Percentiles rank a stretch among this genome's conserved stretches.
Evolutionary conservation across 2,329 filamentous ascomycete species (phyloP).

Genomic region (Fusarium sp.): DNA sequence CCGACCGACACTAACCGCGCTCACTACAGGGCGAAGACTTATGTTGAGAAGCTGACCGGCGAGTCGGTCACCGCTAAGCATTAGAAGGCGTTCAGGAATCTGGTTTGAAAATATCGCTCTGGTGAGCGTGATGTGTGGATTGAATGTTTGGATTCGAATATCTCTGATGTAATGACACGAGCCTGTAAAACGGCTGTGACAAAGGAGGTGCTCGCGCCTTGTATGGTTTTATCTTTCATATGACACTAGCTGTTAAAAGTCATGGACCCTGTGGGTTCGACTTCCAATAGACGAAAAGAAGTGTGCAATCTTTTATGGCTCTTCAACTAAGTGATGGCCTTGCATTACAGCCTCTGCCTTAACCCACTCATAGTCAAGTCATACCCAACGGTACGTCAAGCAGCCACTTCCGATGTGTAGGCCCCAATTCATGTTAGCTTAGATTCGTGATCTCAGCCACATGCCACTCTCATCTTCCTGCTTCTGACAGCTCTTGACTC

Average conservation of each 20-base stretch:
- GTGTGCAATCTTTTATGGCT: constrained; percentile 1
- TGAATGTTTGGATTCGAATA: constrained; percentile 39
- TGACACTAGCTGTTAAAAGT: constrained; percentile 31
- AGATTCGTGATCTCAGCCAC: too few relatives aligned
- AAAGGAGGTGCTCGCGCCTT: constrained; percentile 25
- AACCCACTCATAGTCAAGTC: too few relatives aligned
- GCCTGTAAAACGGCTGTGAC: constrained; percentile 11
- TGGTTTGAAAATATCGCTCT: constrained; percentile 36
- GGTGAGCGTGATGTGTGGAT: constrained; percentile 36
- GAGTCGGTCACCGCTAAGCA: constrained; percentile 76
- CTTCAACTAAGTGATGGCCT: not conserved
- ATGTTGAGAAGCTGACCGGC: constrained; percentile 75
- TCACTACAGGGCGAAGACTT: constrained; percentile 71
- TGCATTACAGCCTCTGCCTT: not conserved
- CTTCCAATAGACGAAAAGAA: constrained; percentile 41
- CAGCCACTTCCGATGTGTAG: too few relatives aligned
- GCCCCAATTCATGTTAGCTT: too few relatives aligned
- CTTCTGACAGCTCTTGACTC: not conserved
- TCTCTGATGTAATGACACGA: constrained; percentile 30
- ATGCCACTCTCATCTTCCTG: too few relatives aligned
- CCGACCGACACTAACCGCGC: constrained; percentile 34
- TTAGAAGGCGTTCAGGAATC: constrained; percentile 61
- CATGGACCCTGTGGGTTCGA: constrained; percentile 20
- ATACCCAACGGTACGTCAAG: too few relatives aligned
- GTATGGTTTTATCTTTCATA: constrained; percentile 30